Percentiles rank a stretch among this genome's conserved stretches.
These are phyloP conservation scores for Pythium pectinolyticum DNA, from an alignment of 352 stramenopile genomes.

Conservation along the genomic window DNA sequence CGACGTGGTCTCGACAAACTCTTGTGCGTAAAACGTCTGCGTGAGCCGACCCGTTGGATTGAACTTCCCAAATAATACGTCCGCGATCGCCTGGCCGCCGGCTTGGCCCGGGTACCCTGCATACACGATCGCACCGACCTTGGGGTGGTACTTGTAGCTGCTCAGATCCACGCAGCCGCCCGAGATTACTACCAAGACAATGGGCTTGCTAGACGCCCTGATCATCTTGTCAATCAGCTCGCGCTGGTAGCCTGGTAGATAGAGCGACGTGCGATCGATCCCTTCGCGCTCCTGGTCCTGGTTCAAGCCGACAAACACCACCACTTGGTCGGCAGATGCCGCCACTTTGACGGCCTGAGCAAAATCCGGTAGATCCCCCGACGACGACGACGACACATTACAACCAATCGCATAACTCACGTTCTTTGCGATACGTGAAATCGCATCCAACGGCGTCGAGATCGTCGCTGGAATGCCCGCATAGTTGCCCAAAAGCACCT, in stretches of 20 bases:
- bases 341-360: slow-evolving; percentile 42
- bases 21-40: slow-evolving; percentile 69
- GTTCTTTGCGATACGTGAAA: slow-evolving; percentile 34
- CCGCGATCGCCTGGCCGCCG: slow-evolving; percentile 63
- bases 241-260: slow-evolving; percentile 61
- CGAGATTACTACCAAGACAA: slow-evolving; percentile 81
- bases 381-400: slow-evolving; percentile 49
- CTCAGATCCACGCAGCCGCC: slow-evolving; percentile 78
- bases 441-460: slow-evolving; percentile 52
- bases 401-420: slow-evolving; percentile 46
- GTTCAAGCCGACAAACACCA: slow-evolving; percentile 72
- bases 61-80: slow-evolving; percentile 74
- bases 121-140: slow-evolving; percentile 69
- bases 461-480: slow-evolving; percentile 61
- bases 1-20: slow-evolving; percentile 49
- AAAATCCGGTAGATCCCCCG: slow-evolving; percentile 42
- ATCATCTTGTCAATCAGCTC: slow-evolving; percentile 62
- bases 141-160: slow-evolving; percentile 52
- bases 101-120: slow-evolving; percentile 68
- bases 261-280: slow-evolving; percentile 58
- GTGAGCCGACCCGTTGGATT: slow-evolving; percentile 68
- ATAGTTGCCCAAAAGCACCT: slow-evolving; percentile 77
- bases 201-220: slow-evolving; percentile 39
- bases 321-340: slow-evolving; percentile 37
- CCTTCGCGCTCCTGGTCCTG: slow-evolving; percentile 67